Conservation (phyloP, 164 flowering plant genomes). For the Vitis amurensis region DNA sequence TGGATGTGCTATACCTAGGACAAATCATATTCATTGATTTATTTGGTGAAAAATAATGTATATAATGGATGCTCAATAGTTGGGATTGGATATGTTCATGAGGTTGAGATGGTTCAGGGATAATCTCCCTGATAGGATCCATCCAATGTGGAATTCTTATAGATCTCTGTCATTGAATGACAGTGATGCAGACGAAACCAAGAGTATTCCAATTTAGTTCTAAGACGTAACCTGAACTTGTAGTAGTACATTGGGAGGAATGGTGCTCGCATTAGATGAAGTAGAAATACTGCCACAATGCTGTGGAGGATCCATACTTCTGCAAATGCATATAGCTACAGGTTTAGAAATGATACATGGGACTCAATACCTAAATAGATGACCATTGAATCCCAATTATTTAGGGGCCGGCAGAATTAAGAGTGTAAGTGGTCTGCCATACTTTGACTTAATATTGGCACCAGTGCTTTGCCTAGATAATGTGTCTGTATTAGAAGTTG, state of each 20-base stretch:
- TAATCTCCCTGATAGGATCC: no score
- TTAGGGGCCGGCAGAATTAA: background rate
- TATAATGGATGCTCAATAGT: no score
- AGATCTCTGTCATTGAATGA: no score
- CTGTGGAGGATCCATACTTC: conserved; percentile 27
- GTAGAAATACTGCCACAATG: conserved; percentile 37
- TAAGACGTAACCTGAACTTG: conserved; percentile 31
- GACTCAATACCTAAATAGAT: background rate
- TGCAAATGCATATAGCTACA: conserved; percentile 9
- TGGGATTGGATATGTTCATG: no score
- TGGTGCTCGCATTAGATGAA: conserved; percentile 36
- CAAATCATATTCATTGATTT: no score
- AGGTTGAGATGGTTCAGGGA: no score
- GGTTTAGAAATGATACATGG: background rate
- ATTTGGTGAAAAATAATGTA: no score
- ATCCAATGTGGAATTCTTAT: no score
- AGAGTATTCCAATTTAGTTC: background rate
- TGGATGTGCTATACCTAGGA: no score
- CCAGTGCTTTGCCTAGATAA: conserved; percentile 26
- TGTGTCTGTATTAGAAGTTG: conserved; percentile 20
- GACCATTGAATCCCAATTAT: background rate
- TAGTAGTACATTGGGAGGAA: conserved; percentile 19
- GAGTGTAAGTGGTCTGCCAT: background rate
- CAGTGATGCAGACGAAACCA: no score
- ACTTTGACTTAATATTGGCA: conserved; percentile 36